Evolutionary conservation across 2,329 filamentous ascomycete genomes (phyloP), one percentile per base, ranked within the genome.

Genomic region (Pyrenochaeta sp.): DNA sequence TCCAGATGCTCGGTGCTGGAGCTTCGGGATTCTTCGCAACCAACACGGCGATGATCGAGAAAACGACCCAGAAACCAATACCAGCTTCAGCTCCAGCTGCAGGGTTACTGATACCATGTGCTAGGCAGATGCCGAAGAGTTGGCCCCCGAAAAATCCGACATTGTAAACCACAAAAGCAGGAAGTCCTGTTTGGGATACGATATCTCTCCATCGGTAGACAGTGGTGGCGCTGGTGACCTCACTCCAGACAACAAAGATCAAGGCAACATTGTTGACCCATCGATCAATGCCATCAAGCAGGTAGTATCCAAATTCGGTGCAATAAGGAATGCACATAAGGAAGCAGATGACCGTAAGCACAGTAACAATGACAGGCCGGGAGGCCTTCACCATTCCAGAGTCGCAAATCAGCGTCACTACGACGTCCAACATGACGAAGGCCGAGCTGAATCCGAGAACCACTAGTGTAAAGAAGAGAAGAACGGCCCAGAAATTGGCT

Each of bases 351-450:
- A 81, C 31, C 0, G 77, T 78, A 10, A 82, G 60, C 0, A 44
- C 60, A 0, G 79, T 82, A 24, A 82, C 80, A 7, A 83, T 75
- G 23, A 71, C 54, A 1, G 74, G 75, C 13, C 78, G 72, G 2
- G 75, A 77, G 10, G 68, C 58, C 52, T 77, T 75, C 32, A 76
- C 48, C 37, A 66, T 28, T n/a, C 79, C 78, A 0, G 77, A 73
- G 45, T 84, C 81, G 63, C 80, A 76, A 24, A 79, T 66, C 29
- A 83, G 57, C 0, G 81, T 84, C 6, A 79, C 77, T 4, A 79
- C 72, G 4, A 78, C 80, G 52, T 84, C 81, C 5, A 84, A 65
- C 79, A 84, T 82, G 34, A 80, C 81, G 45, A 83, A 83, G 1
- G 81, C 79, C 0, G 81, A 83, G 44, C 77, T 81, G 55, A 81